These are phyloP conservation scores for Ailanthus altissimus DNA, from an alignment of 345 rosid species.

Conservation along the genomic window DNA sequence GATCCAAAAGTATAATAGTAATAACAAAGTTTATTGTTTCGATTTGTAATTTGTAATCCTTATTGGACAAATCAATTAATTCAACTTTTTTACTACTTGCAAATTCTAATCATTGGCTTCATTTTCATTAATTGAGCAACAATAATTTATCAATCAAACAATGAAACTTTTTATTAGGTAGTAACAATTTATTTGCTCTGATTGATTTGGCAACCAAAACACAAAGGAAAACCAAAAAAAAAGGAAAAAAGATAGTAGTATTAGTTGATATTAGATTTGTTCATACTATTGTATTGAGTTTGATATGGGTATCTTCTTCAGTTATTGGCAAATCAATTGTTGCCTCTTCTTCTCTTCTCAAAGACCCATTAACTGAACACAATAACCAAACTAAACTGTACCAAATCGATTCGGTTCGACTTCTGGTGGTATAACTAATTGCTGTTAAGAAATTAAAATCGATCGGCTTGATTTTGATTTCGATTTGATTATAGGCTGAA, in stretches of 20 bases:
- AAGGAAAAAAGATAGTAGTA: constrained; percentile 46
- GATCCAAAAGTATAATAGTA: no score
- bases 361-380: constrained; percentile 39
- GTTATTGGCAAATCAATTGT: constrained; percentile 46
- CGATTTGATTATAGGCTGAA: no score
- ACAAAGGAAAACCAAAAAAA: no score
- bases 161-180: background rate
- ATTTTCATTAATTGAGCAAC: background rate
- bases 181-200: background rate
- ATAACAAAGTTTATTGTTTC: no score
- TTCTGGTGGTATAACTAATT: no score
- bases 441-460: no score
- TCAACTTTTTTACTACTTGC: background rate
- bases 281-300: constrained; percentile 20
- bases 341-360: constrained; percentile 36
- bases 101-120: background rate
- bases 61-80: background rate
- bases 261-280: constrained; percentile 22
- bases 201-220: background rate
- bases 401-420: no score
- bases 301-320: constrained; percentile 32
- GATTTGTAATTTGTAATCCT: no score
- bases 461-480: no score
- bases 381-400: no score
- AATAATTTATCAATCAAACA: no score